Evolutionary conservation across 257 asterid species (phyloP).

Genomic region (Solanum lycopersicoides): DNA sequence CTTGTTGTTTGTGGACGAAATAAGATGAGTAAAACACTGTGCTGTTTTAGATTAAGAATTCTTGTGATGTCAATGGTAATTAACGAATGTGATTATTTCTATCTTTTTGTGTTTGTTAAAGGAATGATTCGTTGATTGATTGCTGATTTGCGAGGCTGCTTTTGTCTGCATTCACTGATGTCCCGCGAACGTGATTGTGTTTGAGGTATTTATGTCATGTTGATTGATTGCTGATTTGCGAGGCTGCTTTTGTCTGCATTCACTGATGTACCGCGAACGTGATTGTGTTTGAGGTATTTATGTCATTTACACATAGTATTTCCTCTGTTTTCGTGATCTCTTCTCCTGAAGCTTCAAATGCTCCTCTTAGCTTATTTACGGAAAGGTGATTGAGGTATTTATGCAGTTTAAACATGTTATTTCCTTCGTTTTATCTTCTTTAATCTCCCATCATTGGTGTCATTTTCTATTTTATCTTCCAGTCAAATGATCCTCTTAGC

Average conservation of each 20-base stretch:
- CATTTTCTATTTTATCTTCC: background rate
- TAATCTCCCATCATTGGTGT: background rate
- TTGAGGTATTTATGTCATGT: background rate
- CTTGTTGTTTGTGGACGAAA: background rate
- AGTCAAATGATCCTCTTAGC: background rate
- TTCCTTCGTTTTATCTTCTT: background rate
- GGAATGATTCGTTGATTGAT: slow-evolving; percentile 6
- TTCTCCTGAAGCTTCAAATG: background rate
- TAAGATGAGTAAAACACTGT: background rate
- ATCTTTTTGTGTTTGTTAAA: slow-evolving; percentile 1
- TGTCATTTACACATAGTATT: background rate
- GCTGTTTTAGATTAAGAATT: background rate
- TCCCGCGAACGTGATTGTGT: background rate
- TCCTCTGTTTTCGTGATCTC: background rate
- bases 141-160: slow-evolving; percentile 22
- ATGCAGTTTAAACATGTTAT: background rate
- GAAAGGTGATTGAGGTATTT: background rate
- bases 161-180: slow-evolving; percentile 18
- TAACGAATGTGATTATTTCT: slow-evolving; percentile 3
- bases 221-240: slow-evolving; percentile 19
- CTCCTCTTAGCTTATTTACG: background rate
- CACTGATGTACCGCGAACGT: slow-evolving; percentile 4
- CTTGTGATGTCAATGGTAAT: background rate
- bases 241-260: slow-evolving; percentile 17
- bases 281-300: background rate